Base-by-base conservation (phyloP, 768 basidiomycete species). In the Amanita muscaria region DNA sequence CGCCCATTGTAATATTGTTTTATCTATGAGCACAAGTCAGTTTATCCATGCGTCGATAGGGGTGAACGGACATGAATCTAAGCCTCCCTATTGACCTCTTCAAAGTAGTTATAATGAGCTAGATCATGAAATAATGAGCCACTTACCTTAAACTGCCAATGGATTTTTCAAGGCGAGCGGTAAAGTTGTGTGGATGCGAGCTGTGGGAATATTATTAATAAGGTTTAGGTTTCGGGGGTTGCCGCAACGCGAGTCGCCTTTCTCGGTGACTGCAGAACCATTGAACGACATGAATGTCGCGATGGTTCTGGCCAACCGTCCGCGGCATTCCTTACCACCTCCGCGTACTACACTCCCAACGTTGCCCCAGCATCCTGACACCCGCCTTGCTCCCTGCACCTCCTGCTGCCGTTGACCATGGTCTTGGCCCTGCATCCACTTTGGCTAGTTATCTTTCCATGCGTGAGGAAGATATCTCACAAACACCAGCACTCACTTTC, bases 1-100 rank as follows among this genome's bases (percentile, higher is more conserved):
- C 86, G 78, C 93, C 93, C 93, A 97, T 97, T 75, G 68, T 78
- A 54, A 35, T 49, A 55, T 64, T 56, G 61, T 44, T 53, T 56
- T 56, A 59, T 57, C 51, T 63, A 47, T 37, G 12, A 21, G 14
- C 27, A 36, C 47, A n/a, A 41, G 45, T 42, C 8, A 8, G 19
- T 19, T 19, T 5, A 12, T 16, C 7, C 32, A 24, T 11, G 4
- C 5, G 18, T 47, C 47, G 16, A 47, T 49, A 12, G 44, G 35
- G 5, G 50, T 56, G 34, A 37, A 59, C 58, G 47, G 49, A 44
- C 49, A 49, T 50, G 30, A 36, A 45, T 52, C 60, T 56, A 51
- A 55, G 85, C 88, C 88, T 90, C 88, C 88, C 88, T 56, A 86
- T 86, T 89, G 87, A 85, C 87, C 88, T 87, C 86, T 84, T n/a